Percentiles rank a stretch among this genome's conserved stretches.
phyloP scores from a whole-genome alignment of 192 early-diverging fungal genomes.

The Umbelopsis isabellina region DNA sequence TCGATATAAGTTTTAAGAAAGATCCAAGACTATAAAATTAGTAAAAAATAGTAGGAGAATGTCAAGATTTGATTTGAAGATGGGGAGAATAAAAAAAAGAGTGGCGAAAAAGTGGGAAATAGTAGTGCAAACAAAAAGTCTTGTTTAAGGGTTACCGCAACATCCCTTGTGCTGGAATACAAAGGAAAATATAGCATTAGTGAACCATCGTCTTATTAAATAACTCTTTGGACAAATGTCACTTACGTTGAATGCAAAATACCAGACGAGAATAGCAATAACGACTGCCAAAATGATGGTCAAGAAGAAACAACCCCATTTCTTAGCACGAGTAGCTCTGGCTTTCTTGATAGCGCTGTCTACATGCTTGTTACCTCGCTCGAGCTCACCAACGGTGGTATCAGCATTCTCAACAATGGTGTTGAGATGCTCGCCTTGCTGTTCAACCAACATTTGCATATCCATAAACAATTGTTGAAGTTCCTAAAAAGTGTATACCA shows the following conservation, averaged over 20 bases:
- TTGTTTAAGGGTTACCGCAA: conserved; percentile 18
- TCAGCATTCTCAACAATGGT: conserved; percentile 66
- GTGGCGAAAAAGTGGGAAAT: too few relatives aligned
- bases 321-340: conserved; percentile 32
- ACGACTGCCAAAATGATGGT: conserved; percentile 34
- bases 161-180: conserved; percentile 14
- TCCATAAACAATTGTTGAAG: conserved; percentile 83
- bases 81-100: too few relatives aligned
- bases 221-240: not conserved
- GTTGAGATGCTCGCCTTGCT: conserved; percentile 71
- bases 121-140: not conserved
- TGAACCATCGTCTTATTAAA: too few relatives aligned
- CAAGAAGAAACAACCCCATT: conserved; percentile 46
- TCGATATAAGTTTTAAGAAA: too few relatives aligned
- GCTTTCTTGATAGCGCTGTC: conserved; percentile 26
- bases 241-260: conserved; percentile 39
- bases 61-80: too few relatives aligned
- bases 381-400: conserved; percentile 20
- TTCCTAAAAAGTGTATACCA: conserved; percentile 52
- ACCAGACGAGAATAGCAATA: conserved; percentile 48
- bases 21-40: too few relatives aligned
- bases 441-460: conserved; percentile 77
- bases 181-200: not conserved
- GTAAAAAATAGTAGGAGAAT: too few relatives aligned
- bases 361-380: conserved; percentile 25